Evolutionary conservation across 2,329 filamentous ascomycete species (phyloP).

Genomic region (Cercospora canescens): DNA sequence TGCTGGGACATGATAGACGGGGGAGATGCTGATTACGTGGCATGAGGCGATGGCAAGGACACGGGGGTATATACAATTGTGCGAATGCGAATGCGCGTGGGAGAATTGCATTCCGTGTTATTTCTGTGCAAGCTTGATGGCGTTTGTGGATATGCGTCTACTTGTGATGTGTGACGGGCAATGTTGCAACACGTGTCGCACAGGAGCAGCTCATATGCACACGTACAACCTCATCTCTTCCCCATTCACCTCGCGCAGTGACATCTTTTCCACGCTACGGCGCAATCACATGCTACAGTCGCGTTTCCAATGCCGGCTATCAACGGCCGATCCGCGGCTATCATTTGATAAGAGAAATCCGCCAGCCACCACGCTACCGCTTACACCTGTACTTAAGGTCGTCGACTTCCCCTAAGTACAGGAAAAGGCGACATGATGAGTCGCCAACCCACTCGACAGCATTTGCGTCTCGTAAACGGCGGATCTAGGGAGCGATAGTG

Average conservation of each 20-base stretch:
- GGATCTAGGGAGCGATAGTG: neutral
- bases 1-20: neutral
- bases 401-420: conserved; percentile 13
- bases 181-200: neutral
- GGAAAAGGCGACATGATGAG: conserved; percentile 8
- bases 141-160: neutral
- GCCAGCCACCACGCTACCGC: conserved; percentile 2
- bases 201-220: neutral
- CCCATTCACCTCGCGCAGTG: neutral
- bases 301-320: conserved; percentile 4
- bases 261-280: neutral
- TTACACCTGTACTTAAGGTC: conserved; percentile 21
- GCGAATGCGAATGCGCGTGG: neutral
- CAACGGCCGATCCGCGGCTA: conserved; percentile 1
- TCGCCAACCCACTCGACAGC: conserved; percentile 1
- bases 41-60: neutral
- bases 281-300: neutral
- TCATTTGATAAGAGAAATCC: conserved; percentile 10
- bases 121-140: neutral
- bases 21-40: neutral
- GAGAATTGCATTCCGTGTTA: neutral
- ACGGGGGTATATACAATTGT: neutral
- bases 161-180: no score
- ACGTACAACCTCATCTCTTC: neutral
- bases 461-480: conserved; percentile 8